phyloP scores from a whole-genome alignment of 2,329 filamentous ascomycete species.

The Cercospora zeae-maydis region DNA sequence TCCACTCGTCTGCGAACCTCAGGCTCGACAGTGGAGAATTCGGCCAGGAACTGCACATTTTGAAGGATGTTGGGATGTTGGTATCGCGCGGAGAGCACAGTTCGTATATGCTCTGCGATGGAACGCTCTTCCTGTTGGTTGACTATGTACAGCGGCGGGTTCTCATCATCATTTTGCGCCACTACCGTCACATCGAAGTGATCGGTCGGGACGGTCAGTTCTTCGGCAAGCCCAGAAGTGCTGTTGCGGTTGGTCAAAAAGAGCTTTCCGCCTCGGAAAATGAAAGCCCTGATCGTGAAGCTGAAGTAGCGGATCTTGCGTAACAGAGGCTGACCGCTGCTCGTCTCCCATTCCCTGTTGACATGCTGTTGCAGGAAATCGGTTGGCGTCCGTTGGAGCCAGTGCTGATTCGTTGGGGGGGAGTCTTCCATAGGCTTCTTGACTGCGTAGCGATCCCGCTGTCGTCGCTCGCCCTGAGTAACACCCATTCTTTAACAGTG shows the following conservation, averaged over 20 bases:
- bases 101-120: slow-evolving; percentile 10
- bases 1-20: slow-evolving; percentile 6
- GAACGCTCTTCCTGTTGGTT: slow-evolving; percentile 8
- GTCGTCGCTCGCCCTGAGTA: background rate
- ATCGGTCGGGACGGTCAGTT: slow-evolving; percentile 11
- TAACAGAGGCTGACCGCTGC: background rate
- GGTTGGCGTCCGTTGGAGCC: slow-evolving; percentile 12
- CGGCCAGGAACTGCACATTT: slow-evolving; percentile 13
- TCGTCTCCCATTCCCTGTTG: slow-evolving; percentile 6
- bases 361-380: slow-evolving; percentile 6
- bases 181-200: slow-evolving; percentile 7
- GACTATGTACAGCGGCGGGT: slow-evolving; percentile 7
- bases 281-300: slow-evolving; percentile 12
- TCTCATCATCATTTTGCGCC: background rate
- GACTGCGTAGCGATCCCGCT: background rate
- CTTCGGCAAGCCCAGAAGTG: slow-evolving; percentile 2
- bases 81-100: slow-evolving; percentile 8
- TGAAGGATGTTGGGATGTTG: slow-evolving; percentile 13
- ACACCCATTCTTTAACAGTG: slow-evolving; percentile 5
- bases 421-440: slow-evolving; percentile 1
- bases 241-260: slow-evolving; percentile 15
- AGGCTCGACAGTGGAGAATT: slow-evolving; percentile 9
- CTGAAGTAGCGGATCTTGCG: slow-evolving; percentile 14
- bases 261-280: slow-evolving; percentile 11
- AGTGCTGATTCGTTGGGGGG: background rate